These are phyloP conservation scores for Flueggea neowawraea DNA, from an alignment of 441 rosid species.

Conservation along the genomic window DNA sequence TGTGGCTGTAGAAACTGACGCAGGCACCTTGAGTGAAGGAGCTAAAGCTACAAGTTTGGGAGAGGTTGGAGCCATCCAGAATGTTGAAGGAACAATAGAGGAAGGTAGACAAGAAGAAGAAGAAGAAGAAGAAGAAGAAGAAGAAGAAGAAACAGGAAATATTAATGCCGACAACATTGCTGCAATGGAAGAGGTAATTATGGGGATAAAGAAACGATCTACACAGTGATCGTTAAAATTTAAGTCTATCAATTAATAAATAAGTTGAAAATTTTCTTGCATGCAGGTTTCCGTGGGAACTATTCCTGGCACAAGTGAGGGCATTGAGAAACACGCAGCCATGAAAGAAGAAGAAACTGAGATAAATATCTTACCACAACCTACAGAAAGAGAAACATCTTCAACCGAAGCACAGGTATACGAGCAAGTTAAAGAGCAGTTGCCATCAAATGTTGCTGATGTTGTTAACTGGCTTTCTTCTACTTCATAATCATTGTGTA, in stretches of 20 bases:
- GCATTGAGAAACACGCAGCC: slow-evolving; percentile 1
- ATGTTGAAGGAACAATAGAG: slow-evolving; percentile 6
- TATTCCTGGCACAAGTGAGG: slow-evolving; percentile 4
- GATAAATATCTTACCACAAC: slow-evolving; percentile 6
- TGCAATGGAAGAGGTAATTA: slow-evolving; percentile 20
- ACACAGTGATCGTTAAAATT: too few relatives aligned
- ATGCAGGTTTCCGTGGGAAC: slow-evolving; percentile 22
- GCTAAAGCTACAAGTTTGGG: neutral
- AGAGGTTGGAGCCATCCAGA: slow-evolving; percentile 3
- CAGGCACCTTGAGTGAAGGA: slow-evolving; percentile 2
- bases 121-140: too few relatives aligned
- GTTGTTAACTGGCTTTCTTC: slow-evolving; percentile 1
- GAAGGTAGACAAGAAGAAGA: slow-evolving; percentile 1
- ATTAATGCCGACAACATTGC: slow-evolving; percentile 7
- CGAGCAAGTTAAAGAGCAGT: slow-evolving; percentile 10
- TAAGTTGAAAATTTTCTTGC: slow-evolving; percentile 3
- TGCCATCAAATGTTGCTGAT: neutral
- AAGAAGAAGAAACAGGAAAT: slow-evolving; percentile 7
- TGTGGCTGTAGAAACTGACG: slow-evolving; percentile 11
- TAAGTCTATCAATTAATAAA: too few relatives aligned
- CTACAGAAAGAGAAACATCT: slow-evolving; percentile 1
- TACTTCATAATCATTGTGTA: neutral
- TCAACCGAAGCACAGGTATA: slow-evolving; percentile 9
- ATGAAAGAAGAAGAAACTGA: slow-evolving; percentile 1
- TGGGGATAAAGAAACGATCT: neutral